Evolutionary conservation across 805 yeast species (phyloP).

Genomic region (Ogataea degrootiae): DNA sequence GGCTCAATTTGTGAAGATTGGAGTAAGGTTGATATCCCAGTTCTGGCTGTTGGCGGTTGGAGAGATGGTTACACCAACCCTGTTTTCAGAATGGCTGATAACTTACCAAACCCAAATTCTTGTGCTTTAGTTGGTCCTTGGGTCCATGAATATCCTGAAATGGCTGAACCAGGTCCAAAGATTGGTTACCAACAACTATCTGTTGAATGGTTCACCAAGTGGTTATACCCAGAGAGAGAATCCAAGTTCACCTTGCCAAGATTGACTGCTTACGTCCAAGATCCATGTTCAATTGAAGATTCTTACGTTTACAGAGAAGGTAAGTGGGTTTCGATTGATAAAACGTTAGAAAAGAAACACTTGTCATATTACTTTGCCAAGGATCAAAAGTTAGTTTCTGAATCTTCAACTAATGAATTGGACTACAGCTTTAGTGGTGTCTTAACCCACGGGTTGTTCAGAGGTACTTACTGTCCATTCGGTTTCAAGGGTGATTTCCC

Average conservation of each 20-base stretch:
- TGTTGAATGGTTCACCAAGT: conserved; percentile 37
- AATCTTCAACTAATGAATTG: conserved; percentile 4
- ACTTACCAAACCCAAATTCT: conserved; percentile 36
- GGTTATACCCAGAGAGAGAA: conserved; percentile 27
- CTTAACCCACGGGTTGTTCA: conserved; percentile 37
- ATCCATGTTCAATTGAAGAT: conserved; percentile 35
- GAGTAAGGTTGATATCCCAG: conserved; percentile 36
- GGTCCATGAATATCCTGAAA: conserved; percentile 47
- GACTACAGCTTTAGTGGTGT: conserved; percentile 26
- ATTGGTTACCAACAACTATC: conserved; percentile 41
- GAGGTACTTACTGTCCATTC: conserved; percentile 45
- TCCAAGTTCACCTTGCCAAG: conserved; percentile 29
- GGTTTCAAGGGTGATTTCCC: conserved; percentile 45
- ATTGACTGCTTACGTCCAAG: conserved; percentile 38
- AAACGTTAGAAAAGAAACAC: conserved; percentile 11
- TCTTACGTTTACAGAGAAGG: conserved; percentile 37
- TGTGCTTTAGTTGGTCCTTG: conserved; percentile 40
- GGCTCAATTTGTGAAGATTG: conserved; percentile 42
- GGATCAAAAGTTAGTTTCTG: conserved; percentile 6
- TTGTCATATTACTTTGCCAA: conserved; percentile 12
- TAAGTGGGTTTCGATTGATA: conserved; percentile 33
- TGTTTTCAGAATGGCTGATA: conserved; percentile 38
- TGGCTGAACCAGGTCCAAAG: conserved; percentile 41
- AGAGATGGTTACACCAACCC: conserved; percentile 44
- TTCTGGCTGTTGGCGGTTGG: conserved; percentile 42